These are phyloP conservation scores for Linaria vulgaris DNA, from an alignment of 257 asterid genomes.

Conservation along the genomic window DNA sequence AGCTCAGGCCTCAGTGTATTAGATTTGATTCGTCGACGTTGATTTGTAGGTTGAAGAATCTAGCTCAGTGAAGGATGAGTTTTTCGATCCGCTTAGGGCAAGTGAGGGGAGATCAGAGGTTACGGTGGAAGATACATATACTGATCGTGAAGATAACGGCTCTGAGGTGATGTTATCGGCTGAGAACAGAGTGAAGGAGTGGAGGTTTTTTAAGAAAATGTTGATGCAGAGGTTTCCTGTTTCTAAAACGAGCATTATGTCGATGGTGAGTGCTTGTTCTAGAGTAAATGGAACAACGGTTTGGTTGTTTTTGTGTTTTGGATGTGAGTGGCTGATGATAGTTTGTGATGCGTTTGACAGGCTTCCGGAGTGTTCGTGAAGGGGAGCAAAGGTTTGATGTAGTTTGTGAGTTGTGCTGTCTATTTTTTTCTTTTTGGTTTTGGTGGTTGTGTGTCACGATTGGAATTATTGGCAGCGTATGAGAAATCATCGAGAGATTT, in stretches of 20 bases:
- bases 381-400: slow-evolving; percentile 59
- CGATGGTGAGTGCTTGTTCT: slow-evolving; percentile 42
- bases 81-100: slow-evolving; percentile 66
- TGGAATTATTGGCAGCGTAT: slow-evolving; percentile 40
- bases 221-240: slow-evolving; percentile 72
- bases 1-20: too few species aligned
- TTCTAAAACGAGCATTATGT: slow-evolving; percentile 47
- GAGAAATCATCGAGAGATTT: slow-evolving; percentile 47
- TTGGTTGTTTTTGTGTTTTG: background rate
- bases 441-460: slow-evolving; percentile 27
- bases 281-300: background rate
- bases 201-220: slow-evolving; percentile 62
- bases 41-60: slow-evolving; percentile 43
- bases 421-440: slow-evolving; percentile 9
- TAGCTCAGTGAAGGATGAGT: slow-evolving; percentile 32
- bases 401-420: slow-evolving; percentile 13
- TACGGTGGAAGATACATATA: slow-evolving; percentile 28
- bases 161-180: slow-evolving; percentile 25
- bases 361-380: slow-evolving; percentile 50
- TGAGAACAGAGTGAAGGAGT: slow-evolving; percentile 48
- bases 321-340: background rate
- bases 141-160: slow-evolving; percentile 29
- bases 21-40: background rate
- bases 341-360: slow-evolving; percentile 42
- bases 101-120: slow-evolving; percentile 32